These are phyloP conservation scores for Solanum chacoense DNA, from an alignment of 305 asterid genomes.

Conservation along the genomic window DNA sequence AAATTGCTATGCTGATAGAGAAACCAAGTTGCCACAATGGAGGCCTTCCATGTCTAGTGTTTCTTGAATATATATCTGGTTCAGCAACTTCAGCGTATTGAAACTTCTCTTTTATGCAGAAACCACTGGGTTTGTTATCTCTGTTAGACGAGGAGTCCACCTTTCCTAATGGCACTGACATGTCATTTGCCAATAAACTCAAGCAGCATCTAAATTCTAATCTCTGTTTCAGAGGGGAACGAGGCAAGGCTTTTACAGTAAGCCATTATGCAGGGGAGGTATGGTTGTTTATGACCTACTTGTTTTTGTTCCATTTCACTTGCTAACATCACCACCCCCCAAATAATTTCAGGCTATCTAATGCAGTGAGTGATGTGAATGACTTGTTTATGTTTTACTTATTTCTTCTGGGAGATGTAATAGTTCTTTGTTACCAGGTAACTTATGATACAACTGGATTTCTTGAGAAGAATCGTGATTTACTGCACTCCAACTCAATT, in stretches of 20 bases:
- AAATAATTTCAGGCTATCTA: not conserved
- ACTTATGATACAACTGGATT: conserved; percentile 86
- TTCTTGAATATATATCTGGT: not conserved
- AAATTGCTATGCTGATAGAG: not conserved
- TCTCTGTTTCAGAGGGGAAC: conserved; percentile 78
- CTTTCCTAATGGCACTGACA: conserved; percentile 95
- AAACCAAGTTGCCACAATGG: not conserved
- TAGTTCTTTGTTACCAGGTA: conserved; percentile 42
- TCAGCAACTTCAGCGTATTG: not conserved
- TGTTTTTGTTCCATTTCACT: not conserved
- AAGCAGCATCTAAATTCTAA: conserved; percentile 80
- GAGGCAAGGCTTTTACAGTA: conserved; percentile 79
- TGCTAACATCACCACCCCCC: not conserved
- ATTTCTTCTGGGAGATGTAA: not conserved
- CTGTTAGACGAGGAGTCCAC: conserved; percentile 96
- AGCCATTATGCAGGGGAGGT: conserved; percentile 99
- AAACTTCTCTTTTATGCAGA: conserved; percentile 40
- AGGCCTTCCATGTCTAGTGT: not conserved
- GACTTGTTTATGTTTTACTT: not conserved
- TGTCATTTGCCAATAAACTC: conserved; percentile 93
- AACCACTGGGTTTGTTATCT: conserved; percentile 84
- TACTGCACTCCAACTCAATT: conserved; percentile 87
- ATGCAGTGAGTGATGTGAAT: not conserved
- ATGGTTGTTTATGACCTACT: not conserved
- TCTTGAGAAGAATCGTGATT: conserved; percentile 97